Evolutionary conservation across 106 monocot species (phyloP), one percentile per base, ranked within the genome.

Genomic region (Dioscorea dumetorum): DNA sequence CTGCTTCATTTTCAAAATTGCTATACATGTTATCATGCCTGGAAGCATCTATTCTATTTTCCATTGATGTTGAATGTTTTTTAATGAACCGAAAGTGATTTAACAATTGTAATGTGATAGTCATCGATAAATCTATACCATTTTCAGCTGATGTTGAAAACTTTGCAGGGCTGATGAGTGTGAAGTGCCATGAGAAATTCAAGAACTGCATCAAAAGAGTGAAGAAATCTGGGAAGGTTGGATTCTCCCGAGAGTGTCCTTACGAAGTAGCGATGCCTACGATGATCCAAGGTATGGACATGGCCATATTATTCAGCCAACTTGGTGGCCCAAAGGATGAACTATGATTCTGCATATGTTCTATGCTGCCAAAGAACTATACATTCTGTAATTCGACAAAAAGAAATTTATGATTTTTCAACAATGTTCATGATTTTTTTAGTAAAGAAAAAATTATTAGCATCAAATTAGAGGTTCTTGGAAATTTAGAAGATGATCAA

Each of bases 261-360:
- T 91, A 89, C 35, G 86, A 80, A 50, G 58, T 67, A 22, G 86
- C 80, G 0, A 89, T 97, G 79, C 75, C 86, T 24, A 88, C 82
- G 16, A 91, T 91, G 91, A 83, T 80, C 15, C 88, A 91, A 57
- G 95, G 88, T 49, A 97, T 97, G 91, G 91, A 91, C 63, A 89
- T 97, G 95, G 91, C 95, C 49, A 91, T 91, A 60, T 57, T 97
- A 28, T 80, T 97, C 18, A 87, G 88, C 80, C 86, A 97, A 73
- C 10, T 97, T 0, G 86, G 95, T 32, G 48, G 32, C 63, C 51
- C 68, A 22, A 72, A 79, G 22, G 48, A 5, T 17, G 84, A 87
- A 72, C 60, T 91, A 18, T 91, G 73, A 57, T 17, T 31, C 5
- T 56, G 8, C 16, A 18, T 2, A 5, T 19, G 28, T 1, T 28